These are phyloP conservation scores for Candida tetrigidarum DNA, from an alignment of 1,139 yeast species.

Conservation along the genomic window DNA sequence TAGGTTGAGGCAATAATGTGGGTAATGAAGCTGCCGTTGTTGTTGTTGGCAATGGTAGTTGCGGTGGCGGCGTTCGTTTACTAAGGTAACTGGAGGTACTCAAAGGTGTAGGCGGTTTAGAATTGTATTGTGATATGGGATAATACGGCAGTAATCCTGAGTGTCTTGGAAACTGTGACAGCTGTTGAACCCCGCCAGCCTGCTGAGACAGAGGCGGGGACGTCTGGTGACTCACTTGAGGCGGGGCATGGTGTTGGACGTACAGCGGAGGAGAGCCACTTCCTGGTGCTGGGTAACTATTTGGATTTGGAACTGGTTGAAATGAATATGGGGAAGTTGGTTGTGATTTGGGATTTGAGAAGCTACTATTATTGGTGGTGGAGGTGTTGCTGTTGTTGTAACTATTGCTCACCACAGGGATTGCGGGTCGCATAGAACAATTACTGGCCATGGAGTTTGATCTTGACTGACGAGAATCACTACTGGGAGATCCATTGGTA, in stretches of 20 bases:
- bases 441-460: neutral
- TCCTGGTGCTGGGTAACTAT: conserved; percentile 1
- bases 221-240: no score
- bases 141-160: neutral
- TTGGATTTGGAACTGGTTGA: neutral
- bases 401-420: no score
- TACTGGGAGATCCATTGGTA: neutral
- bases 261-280: no score
- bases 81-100: neutral
- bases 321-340: conserved; percentile 9
- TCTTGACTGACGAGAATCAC: neutral
- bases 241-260: no score
- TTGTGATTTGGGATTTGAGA: neutral
- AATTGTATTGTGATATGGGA: neutral
- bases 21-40: conserved; percentile 5
- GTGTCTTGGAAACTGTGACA: neutral
- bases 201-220: conserved; percentile 4
- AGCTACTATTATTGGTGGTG: neutral
- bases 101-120: neutral
- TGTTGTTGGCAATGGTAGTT: neutral
- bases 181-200: no score
- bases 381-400: no score
- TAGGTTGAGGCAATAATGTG: conserved; percentile 7
- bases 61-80: conserved; percentile 9
- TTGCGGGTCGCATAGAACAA: neutral